Conservation (phyloP, 192 early-diverging fungal genomes). For the Entomortierella chlamydospora region DNA sequence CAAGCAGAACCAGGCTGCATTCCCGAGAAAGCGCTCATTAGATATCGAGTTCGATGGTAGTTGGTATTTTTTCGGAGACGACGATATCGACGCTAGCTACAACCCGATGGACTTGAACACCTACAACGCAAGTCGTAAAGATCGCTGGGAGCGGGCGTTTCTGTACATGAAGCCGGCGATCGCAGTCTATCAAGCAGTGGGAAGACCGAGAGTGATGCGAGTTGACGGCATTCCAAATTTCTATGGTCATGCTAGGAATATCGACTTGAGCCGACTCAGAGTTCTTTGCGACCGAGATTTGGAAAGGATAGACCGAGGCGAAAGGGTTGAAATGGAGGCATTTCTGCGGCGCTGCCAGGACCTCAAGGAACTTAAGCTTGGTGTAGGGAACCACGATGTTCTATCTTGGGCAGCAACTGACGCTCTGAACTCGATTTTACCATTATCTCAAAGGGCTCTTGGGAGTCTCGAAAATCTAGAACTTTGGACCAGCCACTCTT, state of each 20-base stretch:
- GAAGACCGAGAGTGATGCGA: too few species aligned
- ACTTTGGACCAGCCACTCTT: background rate
- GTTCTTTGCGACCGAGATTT: background rate
- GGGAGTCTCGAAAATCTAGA: background rate
- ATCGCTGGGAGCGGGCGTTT: too few species aligned
- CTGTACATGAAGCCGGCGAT: too few species aligned
- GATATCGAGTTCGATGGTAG: background rate
- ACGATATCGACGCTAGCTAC: background rate
- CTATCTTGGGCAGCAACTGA: constrained; percentile 5
- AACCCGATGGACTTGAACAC: too few species aligned
- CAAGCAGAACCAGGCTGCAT: background rate
- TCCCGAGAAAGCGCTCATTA: background rate
- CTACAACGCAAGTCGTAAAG: too few species aligned
- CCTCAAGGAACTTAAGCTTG: background rate
- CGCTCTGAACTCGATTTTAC: background rate
- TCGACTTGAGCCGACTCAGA: background rate
- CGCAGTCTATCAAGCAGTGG: too few species aligned
- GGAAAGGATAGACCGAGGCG: constrained; percentile 1
- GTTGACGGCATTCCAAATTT: background rate
- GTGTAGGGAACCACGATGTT: background rate
- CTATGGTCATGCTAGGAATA: background rate
- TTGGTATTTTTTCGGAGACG: background rate
- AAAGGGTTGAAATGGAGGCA: constrained; percentile 4
- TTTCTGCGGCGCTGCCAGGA: constrained; percentile 13
- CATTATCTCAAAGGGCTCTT: background rate